Conservation (phyloP, 2,329 filamentous ascomycete genomes). For the Diaporthe sp. region DNA sequence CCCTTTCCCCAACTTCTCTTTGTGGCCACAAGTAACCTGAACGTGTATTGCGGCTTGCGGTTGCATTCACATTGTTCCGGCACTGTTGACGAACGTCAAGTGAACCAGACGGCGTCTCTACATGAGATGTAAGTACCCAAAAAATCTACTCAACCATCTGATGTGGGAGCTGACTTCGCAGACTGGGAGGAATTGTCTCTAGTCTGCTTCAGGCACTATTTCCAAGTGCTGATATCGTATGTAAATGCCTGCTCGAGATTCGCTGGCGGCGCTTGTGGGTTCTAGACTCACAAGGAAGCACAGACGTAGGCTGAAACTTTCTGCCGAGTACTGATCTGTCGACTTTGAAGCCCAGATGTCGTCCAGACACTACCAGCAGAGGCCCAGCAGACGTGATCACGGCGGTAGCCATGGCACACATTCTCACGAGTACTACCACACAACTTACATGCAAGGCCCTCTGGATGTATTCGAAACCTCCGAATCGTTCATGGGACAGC, state of each 20-base stretch:
- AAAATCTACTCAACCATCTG: no score
- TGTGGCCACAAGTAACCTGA: neutral
- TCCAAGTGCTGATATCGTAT: neutral
- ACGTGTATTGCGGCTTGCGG: neutral
- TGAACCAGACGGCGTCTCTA: neutral
- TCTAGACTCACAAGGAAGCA: neutral
- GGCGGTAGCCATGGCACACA: neutral
- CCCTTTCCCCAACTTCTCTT: neutral
- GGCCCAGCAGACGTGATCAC: neutral
- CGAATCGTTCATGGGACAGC: neutral
- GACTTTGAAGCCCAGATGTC: neutral
- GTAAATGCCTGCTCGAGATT: neutral
- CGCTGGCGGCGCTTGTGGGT: neutral
- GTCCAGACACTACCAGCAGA: neutral
- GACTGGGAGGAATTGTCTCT: neutral
- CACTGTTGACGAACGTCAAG: neutral
- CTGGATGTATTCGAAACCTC: neutral
- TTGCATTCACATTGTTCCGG: neutral
- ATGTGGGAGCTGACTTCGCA: neutral
- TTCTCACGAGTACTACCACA: neutral
- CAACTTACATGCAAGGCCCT: neutral
- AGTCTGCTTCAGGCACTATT: neutral
- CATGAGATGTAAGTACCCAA: neutral
- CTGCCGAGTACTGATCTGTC: neutral
- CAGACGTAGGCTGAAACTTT: neutral